Evolutionary conservation across 257 asterid species (phyloP).

Genomic region (Paraleonurus japonicus): DNA sequence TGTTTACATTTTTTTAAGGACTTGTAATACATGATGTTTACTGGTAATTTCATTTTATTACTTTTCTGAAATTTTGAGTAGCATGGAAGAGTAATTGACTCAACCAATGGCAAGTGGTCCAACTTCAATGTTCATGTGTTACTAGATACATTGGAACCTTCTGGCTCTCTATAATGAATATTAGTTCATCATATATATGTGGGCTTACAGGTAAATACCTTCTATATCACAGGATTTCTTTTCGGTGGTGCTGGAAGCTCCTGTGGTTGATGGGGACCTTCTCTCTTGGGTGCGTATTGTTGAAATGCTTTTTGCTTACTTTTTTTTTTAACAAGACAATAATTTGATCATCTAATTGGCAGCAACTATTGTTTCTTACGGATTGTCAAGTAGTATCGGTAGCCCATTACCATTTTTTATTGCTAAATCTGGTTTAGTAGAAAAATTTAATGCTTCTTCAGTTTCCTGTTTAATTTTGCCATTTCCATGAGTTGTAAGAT

Average conservation of each 20-base stretch:
- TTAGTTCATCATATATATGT: constrained; percentile 7
- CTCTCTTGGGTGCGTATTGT: constrained; percentile 64
- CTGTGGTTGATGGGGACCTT: constrained; percentile 90
- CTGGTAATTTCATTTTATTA: background rate
- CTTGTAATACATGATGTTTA: background rate
- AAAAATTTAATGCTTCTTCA: background rate
- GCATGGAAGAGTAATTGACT: background rate
- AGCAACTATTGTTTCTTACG: background rate
- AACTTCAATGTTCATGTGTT: background rate
- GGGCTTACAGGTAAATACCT: constrained; percentile 11
- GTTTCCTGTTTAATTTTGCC: background rate
- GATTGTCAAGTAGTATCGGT: background rate
- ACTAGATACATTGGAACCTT: background rate
- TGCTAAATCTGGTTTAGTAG: background rate
- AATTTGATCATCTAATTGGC: background rate
- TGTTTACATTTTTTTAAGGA: background rate
- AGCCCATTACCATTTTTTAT: background rate
- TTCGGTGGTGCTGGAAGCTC: constrained; percentile 78
- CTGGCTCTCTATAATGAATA: background rate
- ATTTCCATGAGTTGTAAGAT: background rate
- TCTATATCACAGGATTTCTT: constrained; percentile 77
- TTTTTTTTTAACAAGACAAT: background rate
- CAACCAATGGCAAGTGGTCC: background rate
- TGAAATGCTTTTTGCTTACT: background rate
- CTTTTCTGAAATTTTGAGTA: constrained; percentile 1